phyloP scores from a whole-genome alignment of 441 rosid genomes.

The Macaranga tanarius region DNA sequence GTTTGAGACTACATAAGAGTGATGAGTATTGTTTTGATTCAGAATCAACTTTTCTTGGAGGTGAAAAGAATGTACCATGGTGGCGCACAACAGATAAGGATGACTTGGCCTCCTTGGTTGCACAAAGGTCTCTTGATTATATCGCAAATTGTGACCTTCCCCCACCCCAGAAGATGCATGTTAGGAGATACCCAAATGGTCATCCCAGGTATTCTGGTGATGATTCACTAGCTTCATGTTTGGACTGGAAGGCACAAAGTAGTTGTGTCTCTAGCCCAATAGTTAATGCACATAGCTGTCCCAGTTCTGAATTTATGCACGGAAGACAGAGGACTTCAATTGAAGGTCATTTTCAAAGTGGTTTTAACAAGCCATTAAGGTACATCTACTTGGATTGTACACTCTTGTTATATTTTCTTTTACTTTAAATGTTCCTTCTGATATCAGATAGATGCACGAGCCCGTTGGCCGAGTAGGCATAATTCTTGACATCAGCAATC shows the following conservation, averaged over 20 bases:
- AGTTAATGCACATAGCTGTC: slow-evolving; percentile 24
- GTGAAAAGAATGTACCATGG: slow-evolving; percentile 78
- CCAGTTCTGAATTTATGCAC: slow-evolving; percentile 24
- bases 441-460: no score
- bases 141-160: slow-evolving; percentile 92
- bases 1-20: slow-evolving; percentile 34
- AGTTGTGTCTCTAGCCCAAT: slow-evolving; percentile 32
- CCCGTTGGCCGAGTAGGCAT: no score
- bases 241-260: slow-evolving; percentile 31
- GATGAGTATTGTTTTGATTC: slow-evolving; percentile 45
- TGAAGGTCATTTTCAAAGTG: slow-evolving; percentile 32
- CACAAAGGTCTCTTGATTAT: slow-evolving; percentile 68
- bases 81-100: slow-evolving; percentile 83
- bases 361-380: slow-evolving; percentile 50
- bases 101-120: slow-evolving; percentile 81
- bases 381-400: slow-evolving; percentile 16
- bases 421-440: not conserved
- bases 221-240: slow-evolving; percentile 30
- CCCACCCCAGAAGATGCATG: slow-evolving; percentile 67
- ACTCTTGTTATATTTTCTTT: slow-evolving; percentile 4
- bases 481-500: no score
- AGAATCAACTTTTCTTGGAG: slow-evolving; percentile 58
- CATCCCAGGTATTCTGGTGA: slow-evolving; percentile 40
- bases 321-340: slow-evolving; percentile 34
- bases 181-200: slow-evolving; percentile 44